Percentiles rank a stretch among this genome's conserved stretches.
phyloP scores from a whole-genome alignment of 2,329 filamentous ascomycete species.

The Lasiodiplodia sp. region DNA sequence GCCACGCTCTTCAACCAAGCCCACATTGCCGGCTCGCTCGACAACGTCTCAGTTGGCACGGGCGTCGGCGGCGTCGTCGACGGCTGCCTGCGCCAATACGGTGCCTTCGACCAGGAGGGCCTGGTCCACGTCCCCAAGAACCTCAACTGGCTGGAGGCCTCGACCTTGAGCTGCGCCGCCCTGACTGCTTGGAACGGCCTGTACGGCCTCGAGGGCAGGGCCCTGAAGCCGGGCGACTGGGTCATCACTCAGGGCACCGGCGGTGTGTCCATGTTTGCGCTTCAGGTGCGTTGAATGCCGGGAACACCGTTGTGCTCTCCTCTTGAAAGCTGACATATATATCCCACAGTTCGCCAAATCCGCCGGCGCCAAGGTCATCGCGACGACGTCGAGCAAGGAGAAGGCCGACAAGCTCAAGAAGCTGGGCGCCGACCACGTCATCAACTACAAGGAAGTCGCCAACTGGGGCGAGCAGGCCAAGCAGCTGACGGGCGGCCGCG shows the following conservation, averaged over 20 bases:
- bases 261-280: conserved; percentile 70
- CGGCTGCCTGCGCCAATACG: conserved; percentile 73
- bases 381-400: conserved; percentile 60
- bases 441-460: conserved; percentile 63
- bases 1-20: conserved; percentile 69
- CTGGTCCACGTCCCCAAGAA: conserved; percentile 69
- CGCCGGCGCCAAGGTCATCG: conserved; percentile 63
- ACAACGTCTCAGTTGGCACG: conserved; percentile 50
- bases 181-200: conserved; percentile 61
- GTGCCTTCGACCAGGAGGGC: conserved; percentile 70
- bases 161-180: conserved; percentile 56
- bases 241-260: conserved; percentile 76
- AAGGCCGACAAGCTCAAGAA: conserved; percentile 61
- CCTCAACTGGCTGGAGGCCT: conserved; percentile 56
- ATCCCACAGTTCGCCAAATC: conserved; percentile 55
- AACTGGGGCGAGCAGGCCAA: conserved; percentile 64
- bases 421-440: conserved; percentile 62
- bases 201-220: conserved; percentile 55
- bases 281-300: conserved; percentile 57
- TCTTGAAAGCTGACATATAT: conserved; percentile 13
- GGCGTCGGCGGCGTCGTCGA: conserved; percentile 74
- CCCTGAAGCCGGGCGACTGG: conserved; percentile 48
- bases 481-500: conserved; percentile 58
- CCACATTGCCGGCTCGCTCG: conserved; percentile 60
- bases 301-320: neutral